Evolutionary conservation across 2,329 filamentous ascomycete species (phyloP), one percentile per base, ranked within the genome.

Genomic region (Spiromastix sp.): DNA sequence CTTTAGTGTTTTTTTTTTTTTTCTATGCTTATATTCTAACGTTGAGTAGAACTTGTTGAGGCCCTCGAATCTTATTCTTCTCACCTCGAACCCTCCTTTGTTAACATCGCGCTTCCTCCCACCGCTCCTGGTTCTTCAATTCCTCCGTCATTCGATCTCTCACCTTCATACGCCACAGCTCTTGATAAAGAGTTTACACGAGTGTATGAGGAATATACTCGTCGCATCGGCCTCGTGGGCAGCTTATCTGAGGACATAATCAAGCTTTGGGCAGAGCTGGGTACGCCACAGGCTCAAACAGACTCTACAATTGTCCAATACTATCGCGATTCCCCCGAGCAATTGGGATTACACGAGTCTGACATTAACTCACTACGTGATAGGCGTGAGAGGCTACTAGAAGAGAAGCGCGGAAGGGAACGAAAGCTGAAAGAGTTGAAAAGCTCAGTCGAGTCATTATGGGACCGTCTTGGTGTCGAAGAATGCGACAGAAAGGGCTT

Each of bases 11-110:
- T 25, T 17, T 10, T 7, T 12, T 11, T 19, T 24, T 21, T 9
- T 19, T 2, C 9, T 30, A 17, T 20, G 20, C 28, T 30, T 36
- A 10, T 29, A 26, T 28, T 32, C 55, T 61, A 38, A 63, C 42
- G 11, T 3, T 15, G 1, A 11, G 10, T 24, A 93, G 85, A 95
- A 69, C 81, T 98, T 44, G 86, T 86, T 16, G 78, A 93, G 60
- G 89, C 89, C 3, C 79, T 98, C 33, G 81, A 94, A 56, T 95
- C 89, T 4, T 98, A 96, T 58, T 93, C 91, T 2, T 93, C 85
- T 7, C 91, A 96, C 56, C 81, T 98, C 30, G 91, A 98, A 57
- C 67, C 84, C 8, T 81, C 81, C 2, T 96, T 96, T 56, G 74
- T 96, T 45, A 76, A 79, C 52, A 79, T 96, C 52, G 73, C 80